phyloP scores from a whole-genome alignment of 2,329 filamentous ascomycete species.

The Calonectria pauciramosa region DNA sequence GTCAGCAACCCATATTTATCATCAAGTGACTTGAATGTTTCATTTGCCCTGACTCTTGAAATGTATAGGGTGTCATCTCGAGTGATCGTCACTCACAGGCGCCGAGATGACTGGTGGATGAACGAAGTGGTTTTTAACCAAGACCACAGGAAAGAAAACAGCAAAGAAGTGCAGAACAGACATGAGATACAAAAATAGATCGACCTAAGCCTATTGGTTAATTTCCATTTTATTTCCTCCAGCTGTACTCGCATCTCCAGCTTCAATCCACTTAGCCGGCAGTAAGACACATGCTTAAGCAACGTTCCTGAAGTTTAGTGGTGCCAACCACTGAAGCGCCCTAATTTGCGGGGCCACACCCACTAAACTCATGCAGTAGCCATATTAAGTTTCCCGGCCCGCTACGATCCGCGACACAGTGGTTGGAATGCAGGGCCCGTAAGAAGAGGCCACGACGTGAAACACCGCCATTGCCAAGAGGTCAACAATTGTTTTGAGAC shows the following conservation, averaged over 20 bases:
- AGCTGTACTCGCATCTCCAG: neutral
- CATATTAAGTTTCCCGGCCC: neutral
- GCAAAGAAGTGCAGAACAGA: neutral
- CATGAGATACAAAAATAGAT: neutral
- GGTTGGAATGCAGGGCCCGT: constrained; percentile 9
- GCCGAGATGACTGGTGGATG: neutral
- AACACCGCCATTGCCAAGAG: constrained; percentile 2
- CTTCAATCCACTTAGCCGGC: neutral
- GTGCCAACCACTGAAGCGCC: neutral
- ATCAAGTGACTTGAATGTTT: neutral
- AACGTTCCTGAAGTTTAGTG: neutral
- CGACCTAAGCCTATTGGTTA: neutral
- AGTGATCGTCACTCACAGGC: neutral
- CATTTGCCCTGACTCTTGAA: neutral
- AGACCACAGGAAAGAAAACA: neutral
- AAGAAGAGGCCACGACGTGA: constrained; percentile 23
- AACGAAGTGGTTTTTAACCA: neutral
- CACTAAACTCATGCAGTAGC: constrained; percentile 2
- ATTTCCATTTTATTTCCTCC: neutral
- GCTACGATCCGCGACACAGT: constrained; percentile 4
- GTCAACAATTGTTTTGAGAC: neutral
- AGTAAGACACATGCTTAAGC: neutral
- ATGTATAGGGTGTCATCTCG: neutral
- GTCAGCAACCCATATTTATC: neutral
- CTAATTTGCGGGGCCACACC: neutral